These are phyloP conservation scores for Pseudocercospora fijiensis DNA, from an alignment of 2,329 filamentous ascomycete genomes.

Conservation along the genomic window DNA sequence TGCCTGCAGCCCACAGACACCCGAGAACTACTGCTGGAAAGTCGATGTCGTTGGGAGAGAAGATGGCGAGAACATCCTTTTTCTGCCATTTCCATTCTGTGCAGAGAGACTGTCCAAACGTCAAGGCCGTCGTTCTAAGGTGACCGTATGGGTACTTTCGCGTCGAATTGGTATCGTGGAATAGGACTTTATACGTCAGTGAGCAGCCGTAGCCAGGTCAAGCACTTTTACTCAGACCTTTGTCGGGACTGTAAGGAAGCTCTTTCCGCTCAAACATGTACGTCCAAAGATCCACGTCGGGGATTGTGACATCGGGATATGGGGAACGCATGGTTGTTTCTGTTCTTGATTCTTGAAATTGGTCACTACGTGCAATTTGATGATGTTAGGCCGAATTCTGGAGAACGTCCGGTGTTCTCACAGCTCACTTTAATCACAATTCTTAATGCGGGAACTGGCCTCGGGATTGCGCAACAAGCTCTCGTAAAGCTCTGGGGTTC, in stretches of 20 bases:
- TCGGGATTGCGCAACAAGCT: background rate
- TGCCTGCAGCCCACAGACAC: slow-evolving; percentile 74
- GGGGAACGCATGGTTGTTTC: slow-evolving; percentile 20
- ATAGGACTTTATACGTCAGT: slow-evolving; percentile 60
- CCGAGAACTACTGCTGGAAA: slow-evolving; percentile 75
- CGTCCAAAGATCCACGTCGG: slow-evolving; percentile 72
- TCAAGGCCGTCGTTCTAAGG: slow-evolving; percentile 61
- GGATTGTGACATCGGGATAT: slow-evolving; percentile 65
- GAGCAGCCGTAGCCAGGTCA: background rate
- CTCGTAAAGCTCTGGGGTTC: background rate
- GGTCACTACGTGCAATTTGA: background rate
- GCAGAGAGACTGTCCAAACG: slow-evolving; percentile 76
- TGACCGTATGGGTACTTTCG: slow-evolving; percentile 68
- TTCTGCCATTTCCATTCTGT: slow-evolving; percentile 73
- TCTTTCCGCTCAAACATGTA: slow-evolving; percentile 70
- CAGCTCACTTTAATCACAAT: background rate
- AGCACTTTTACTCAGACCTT: slow-evolving; percentile 53
- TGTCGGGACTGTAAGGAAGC: slow-evolving; percentile 65
- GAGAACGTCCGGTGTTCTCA: background rate
- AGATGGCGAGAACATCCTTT: slow-evolving; percentile 77
- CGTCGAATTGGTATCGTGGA: slow-evolving; percentile 69
- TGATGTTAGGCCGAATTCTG: background rate
- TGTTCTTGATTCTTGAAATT: background rate
- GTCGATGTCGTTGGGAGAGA: slow-evolving; percentile 82
- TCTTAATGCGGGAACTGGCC: background rate